Percentiles rank a stretch among this genome's conserved stretches.
Conservation (phyloP, 108 stramenopile species). For the Fragilariopsis cylindrus region DNA sequence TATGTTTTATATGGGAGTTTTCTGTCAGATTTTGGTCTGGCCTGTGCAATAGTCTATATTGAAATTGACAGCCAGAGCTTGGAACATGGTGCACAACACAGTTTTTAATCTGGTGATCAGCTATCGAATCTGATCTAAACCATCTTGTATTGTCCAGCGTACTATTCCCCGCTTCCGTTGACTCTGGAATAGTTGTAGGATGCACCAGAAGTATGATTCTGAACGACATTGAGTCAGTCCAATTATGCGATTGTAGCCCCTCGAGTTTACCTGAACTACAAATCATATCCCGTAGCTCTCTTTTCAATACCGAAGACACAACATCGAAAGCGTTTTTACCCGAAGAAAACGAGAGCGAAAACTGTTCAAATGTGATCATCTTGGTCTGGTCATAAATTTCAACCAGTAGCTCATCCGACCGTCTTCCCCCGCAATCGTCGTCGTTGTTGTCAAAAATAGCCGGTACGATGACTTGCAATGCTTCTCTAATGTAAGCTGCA, state of each 20-base stretch:
- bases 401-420: slow-evolving; percentile 25
- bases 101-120: neutral
- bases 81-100: neutral
- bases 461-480: slow-evolving; percentile 37
- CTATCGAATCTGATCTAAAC: neutral
- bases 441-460: slow-evolving; percentile 26
- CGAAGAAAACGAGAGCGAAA: slow-evolving; percentile 2
- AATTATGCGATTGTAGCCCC: neutral
- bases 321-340: neutral
- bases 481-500: slow-evolving; percentile 48
- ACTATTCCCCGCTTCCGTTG: neutral
- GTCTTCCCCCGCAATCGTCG: neutral
- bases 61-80: slow-evolving; percentile 8
- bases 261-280: slow-evolving; percentile 10
- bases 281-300: slow-evolving; percentile 38
- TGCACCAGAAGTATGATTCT: neutral
- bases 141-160: neutral
- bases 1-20: neutral
- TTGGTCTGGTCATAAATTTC: slow-evolving; percentile 25
- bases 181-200: neutral
- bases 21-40: slow-evolving; percentile 5
- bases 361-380: slow-evolving; percentile 22
- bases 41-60: slow-evolving; percentile 3
- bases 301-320: slow-evolving; percentile 1
- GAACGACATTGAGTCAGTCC: slow-evolving; percentile 19